Percentiles rank a stretch among this genome's conserved stretches.
Conservation (phyloP, 306 rosid species). For the Fagus sylvatica region DNA sequence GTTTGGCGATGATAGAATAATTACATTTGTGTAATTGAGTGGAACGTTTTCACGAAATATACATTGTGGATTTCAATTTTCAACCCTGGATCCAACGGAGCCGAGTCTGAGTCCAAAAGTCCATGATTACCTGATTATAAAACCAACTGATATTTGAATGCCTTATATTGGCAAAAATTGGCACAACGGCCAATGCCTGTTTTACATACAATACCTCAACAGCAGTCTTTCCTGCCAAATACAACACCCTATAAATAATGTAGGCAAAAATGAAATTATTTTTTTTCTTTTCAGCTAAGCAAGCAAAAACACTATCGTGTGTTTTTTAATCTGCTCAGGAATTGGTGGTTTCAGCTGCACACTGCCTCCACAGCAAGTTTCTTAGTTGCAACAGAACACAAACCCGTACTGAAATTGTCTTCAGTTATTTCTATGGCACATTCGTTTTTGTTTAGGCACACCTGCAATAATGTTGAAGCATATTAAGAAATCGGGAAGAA, state of each 20-base stretch:
- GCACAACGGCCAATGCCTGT: not conserved
- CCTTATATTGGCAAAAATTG: not conserved
- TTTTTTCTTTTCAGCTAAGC: slow-evolving; percentile 15
- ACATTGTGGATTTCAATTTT: not conserved
- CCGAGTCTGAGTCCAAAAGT: not conserved
- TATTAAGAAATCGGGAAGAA: not conserved
- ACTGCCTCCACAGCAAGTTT: slow-evolving; percentile 83
- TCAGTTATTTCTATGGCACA: slow-evolving; percentile 55
- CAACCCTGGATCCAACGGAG: not conserved
- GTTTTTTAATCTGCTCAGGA: not conserved
- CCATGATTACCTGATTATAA: not conserved
- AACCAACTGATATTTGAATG: not conserved
- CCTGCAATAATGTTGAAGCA: slow-evolving; percentile 46
- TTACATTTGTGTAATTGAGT: not conserved
- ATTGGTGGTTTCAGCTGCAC: slow-evolving; percentile 49
- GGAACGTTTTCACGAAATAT: not conserved
- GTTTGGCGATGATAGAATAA: not conserved
- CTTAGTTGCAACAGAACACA: slow-evolving; percentile 49
- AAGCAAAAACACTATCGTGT: not conserved
- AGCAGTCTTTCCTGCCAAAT: not conserved
- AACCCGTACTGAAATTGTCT: slow-evolving; percentile 50
- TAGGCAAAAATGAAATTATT: not conserved
- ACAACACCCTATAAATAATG: not conserved
- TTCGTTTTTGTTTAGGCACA: slow-evolving; percentile 60
- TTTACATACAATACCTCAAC: no score